phyloP scores from a whole-genome alignment of 1,139 yeast genomes.

The Debaryomyces coudertii region DNA sequence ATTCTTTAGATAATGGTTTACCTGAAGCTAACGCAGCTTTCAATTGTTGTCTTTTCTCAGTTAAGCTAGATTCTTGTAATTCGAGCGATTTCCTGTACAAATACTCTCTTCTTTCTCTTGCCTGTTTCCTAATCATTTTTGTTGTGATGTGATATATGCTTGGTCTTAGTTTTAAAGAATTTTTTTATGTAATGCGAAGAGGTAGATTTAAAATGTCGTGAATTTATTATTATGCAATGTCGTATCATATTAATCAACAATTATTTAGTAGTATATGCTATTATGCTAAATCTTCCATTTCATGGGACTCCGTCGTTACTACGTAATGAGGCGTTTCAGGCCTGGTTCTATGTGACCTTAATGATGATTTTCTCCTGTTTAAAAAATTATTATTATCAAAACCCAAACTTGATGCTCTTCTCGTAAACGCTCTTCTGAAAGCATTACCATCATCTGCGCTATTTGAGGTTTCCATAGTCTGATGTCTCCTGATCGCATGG shows the following conservation, averaged over 20 bases:
- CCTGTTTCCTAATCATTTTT: slow-evolving; percentile 81
- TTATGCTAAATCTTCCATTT: slow-evolving; percentile 7
- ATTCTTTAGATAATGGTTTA: slow-evolving; percentile 82
- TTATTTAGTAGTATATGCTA: neutral
- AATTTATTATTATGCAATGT: neutral
- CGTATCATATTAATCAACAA: neutral
- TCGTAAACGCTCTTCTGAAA: slow-evolving; percentile 10
- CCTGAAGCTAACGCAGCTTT: slow-evolving; percentile 91
- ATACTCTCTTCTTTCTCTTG: slow-evolving; percentile 94
- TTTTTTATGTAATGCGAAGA: slow-evolving; percentile 7
- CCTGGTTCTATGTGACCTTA: neutral
- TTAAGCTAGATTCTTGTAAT: slow-evolving; percentile 83
- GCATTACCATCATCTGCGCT: slow-evolving; percentile 6
- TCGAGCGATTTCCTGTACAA: slow-evolving; percentile 86
- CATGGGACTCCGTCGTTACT: slow-evolving; percentile 1
- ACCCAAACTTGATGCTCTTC: slow-evolving; percentile 11
- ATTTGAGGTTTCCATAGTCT: slow-evolving; percentile 28
- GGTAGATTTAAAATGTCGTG: slow-evolving; percentile 8
- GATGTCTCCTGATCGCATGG: slow-evolving; percentile 48
- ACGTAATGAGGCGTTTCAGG: neutral
- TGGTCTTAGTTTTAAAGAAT: neutral
- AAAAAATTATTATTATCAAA: slow-evolving; percentile 8
- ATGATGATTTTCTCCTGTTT: slow-evolving; percentile 7
- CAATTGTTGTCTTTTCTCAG: slow-evolving; percentile 83
- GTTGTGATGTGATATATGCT: neutral